These are phyloP conservation scores for Diaporthe vaccinii DNA, from an alignment of 2,329 filamentous ascomycete genomes.

Conservation along the genomic window DNA sequence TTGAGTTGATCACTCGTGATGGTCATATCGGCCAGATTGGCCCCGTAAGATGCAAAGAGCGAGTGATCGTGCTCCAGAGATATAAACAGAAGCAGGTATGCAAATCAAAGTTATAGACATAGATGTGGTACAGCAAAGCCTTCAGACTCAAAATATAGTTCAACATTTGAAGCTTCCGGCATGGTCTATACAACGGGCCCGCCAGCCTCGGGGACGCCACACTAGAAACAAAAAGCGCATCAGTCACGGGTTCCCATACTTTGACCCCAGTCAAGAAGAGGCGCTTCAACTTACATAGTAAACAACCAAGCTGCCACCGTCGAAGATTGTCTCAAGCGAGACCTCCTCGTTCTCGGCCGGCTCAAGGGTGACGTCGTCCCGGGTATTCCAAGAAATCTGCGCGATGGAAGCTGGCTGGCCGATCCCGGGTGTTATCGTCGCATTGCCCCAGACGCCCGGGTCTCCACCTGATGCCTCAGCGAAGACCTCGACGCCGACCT, in stretches of 20 bases:
- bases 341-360: background rate
- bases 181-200: background rate
- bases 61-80: background rate
- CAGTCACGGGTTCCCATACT: background rate
- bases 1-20: background rate
- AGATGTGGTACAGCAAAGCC: background rate
- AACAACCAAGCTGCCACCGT: constrained; percentile 12
- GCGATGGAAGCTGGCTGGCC: background rate
- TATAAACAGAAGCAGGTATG: background rate
- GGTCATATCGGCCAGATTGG: background rate
- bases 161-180: no score
- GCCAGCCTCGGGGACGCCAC: background rate
- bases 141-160: background rate
- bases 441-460: constrained; percentile 12
- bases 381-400: constrained; percentile 8
- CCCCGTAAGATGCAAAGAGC: background rate
- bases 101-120: background rate
- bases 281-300: background rate
- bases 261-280: no score
- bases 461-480: background rate
- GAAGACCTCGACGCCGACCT: constrained; percentile 16
- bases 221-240: background rate
- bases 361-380: background rate
- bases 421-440: background rate
- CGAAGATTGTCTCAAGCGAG: background rate